A percentile compares a stretch with the other conserved stretches of the same genome.
Evolutionary conservation across 768 basidiomycete species (phyloP).

Genomic region (Russula compacta): DNA sequence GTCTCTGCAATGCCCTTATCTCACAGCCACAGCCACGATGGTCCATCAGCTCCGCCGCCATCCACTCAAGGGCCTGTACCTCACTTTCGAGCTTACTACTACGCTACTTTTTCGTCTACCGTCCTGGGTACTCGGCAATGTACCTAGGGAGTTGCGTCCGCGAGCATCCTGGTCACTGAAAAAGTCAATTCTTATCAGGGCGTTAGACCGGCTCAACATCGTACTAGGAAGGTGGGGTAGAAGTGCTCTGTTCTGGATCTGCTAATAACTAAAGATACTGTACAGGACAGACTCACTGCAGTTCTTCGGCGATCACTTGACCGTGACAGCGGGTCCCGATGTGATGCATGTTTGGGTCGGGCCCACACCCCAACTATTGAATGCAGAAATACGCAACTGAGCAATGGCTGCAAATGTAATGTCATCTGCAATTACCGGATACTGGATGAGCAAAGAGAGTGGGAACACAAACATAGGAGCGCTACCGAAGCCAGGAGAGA

Average conservation of each 20-base stretch:
- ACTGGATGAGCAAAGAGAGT: conserved; percentile 14
- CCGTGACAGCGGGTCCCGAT: conserved; percentile 4
- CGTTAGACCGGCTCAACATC: background rate
- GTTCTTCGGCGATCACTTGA: conserved; percentile 12
- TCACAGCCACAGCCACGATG: background rate
- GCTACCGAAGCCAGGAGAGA: conserved; percentile 40
- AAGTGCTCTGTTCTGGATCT: background rate
- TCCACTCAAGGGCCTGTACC: conserved; percentile 12
- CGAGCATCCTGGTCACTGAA: conserved; percentile 7
- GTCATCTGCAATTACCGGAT: conserved; percentile 13
- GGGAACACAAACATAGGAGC: conserved; percentile 22
- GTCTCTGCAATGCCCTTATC: background rate
- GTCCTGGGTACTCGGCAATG: conserved; percentile 8
- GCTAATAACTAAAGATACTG: background rate
- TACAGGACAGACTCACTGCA: conserved; percentile 7
- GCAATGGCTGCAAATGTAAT: conserved; percentile 3
- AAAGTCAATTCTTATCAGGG: conserved; percentile 5
- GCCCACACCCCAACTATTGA: conserved; percentile 15
- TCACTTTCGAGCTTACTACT: background rate
- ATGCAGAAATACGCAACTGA: conserved; percentile 10
- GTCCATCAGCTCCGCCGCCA: conserved; percentile 11
- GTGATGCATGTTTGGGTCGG: conserved; percentile 20
- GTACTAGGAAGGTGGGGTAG: background rate
- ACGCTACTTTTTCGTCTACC: conserved; percentile 11
- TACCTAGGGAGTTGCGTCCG: background rate